phyloP scores from a whole-genome alignment of 495 filamentous ascomycete species.

The Aspergillus baeticus region DNA sequence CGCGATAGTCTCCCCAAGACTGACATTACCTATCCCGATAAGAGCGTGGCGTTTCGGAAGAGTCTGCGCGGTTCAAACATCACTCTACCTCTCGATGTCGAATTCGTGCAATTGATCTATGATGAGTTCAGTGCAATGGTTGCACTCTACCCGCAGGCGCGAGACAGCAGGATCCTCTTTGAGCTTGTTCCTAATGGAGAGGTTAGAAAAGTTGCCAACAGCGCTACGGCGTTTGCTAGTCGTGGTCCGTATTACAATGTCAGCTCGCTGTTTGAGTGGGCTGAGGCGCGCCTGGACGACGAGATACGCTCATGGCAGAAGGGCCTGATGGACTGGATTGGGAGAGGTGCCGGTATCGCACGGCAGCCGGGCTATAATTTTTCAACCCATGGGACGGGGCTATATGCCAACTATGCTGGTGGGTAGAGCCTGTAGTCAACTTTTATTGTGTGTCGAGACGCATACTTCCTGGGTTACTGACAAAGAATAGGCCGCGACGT shows the following conservation, averaged over 20 bases:
- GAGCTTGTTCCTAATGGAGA: constrained; percentile 17
- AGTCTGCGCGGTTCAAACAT: constrained; percentile 13
- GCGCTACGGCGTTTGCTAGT: constrained; percentile 19
- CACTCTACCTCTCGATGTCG: constrained; percentile 13
- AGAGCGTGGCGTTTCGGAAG: constrained; percentile 6
- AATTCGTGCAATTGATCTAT: constrained; percentile 13
- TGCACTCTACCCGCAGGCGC: constrained; percentile 2
- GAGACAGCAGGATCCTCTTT: constrained; percentile 14
- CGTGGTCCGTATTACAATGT: constrained; percentile 23
- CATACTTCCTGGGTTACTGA: constrained; percentile 7
- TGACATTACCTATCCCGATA: neutral
- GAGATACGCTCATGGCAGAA: constrained; percentile 3
- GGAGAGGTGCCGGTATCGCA: neutral
- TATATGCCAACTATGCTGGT: constrained; percentile 36
- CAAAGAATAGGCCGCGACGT: constrained; percentile 25
- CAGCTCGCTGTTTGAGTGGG: constrained; percentile 14
- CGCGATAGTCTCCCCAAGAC: too few relatives aligned
- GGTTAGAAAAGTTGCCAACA: constrained; percentile 4
- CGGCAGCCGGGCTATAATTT: neutral
- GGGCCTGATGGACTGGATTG: constrained; percentile 10
- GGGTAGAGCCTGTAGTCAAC: too few relatives aligned
- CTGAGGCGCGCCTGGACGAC: constrained; percentile 8
- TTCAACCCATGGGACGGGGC: constrained; percentile 24
- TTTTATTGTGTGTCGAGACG: too few relatives aligned
- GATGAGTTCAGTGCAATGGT: constrained; percentile 13